These are phyloP conservation scores for Termitomyces sp. DNA, from an alignment of 768 basidiomycete species.

Conservation along the genomic window DNA sequence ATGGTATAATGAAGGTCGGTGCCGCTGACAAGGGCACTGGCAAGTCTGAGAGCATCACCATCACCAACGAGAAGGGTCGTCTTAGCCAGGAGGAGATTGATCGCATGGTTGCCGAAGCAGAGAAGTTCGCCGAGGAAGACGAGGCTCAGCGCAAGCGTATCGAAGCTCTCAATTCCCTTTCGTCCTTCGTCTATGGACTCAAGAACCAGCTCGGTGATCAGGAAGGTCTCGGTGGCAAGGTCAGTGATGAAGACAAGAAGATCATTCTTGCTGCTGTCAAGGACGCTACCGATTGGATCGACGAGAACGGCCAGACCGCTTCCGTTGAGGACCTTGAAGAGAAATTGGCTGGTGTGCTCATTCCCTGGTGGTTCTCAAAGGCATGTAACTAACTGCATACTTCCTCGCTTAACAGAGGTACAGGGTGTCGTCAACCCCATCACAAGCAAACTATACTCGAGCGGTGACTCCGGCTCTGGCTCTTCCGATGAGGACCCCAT, in stretches of 20 bases:
- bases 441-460: constrained; percentile 74
- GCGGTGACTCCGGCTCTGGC: constrained; percentile 30
- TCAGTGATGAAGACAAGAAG: constrained; percentile 80
- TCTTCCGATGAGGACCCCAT: constrained; percentile 35
- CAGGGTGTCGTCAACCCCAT: constrained; percentile 80
- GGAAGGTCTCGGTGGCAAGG: constrained; percentile 89
- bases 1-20: constrained; percentile 92
- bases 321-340: constrained; percentile 89
- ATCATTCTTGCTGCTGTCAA: constrained; percentile 77
- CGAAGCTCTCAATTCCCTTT: constrained; percentile 80
- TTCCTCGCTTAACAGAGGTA: constrained; percentile 40
- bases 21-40: constrained; percentile 94
- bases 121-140: constrained; percentile 75
- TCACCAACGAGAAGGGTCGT: constrained; percentile 95
- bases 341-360: constrained; percentile 59
- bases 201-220: constrained; percentile 85
- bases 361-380: not conserved
- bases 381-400: constrained; percentile 1
- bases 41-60: constrained; percentile 87
- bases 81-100: constrained; percentile 88
- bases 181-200: constrained; percentile 81
- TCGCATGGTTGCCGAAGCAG: constrained; percentile 92
- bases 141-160: constrained; percentile 79
- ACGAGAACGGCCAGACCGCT: constrained; percentile 74
- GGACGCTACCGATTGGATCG: constrained; percentile 91